phyloP scores from a whole-genome alignment of 345 rosid species.

The Boechera stricta region DNA sequence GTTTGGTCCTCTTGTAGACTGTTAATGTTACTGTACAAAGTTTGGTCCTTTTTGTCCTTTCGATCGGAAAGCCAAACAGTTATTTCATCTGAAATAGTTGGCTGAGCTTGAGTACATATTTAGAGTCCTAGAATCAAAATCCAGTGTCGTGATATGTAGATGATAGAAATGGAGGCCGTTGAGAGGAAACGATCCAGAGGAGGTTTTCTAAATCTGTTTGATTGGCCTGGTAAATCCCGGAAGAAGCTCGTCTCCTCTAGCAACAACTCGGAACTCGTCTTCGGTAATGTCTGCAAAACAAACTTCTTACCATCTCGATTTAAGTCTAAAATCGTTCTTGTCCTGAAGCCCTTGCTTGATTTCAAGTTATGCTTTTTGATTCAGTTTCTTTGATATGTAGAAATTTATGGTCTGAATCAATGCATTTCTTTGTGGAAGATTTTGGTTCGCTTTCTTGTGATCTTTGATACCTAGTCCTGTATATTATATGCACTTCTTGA shows the following conservation, averaged over 20 bases:
- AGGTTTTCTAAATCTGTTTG: constrained; percentile 72
- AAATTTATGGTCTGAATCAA: not conserved
- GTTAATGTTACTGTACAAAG: constrained; percentile 22
- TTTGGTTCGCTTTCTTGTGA: not conserved
- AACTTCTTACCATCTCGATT: not conserved
- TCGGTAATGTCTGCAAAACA: constrained; percentile 32
- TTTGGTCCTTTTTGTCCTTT: constrained; percentile 34
- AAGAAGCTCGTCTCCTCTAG: constrained; percentile 76
- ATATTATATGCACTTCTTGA: not conserved
- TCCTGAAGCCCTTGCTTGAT: constrained; percentile 25
- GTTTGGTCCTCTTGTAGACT: constrained; percentile 21
- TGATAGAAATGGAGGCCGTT: constrained; percentile 64
- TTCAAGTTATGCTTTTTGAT: not conserved
- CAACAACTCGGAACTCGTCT: not conserved
- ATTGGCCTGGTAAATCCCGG: constrained; percentile 86
- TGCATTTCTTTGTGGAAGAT: not conserved
- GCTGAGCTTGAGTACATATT: not conserved
- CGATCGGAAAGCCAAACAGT: not conserved
- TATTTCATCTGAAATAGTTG: not conserved
- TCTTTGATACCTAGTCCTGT: constrained; percentile 18
- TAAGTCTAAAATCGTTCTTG: constrained; percentile 1
- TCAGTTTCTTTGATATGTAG: not conserved
- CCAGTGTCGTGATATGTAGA: constrained; percentile 36
- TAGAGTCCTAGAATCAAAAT: not conserved
- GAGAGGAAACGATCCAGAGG: constrained; percentile 75